These are phyloP conservation scores for Bathelium albidoporum DNA, from an alignment of 495 filamentous ascomycete genomes.

Conservation along the genomic window DNA sequence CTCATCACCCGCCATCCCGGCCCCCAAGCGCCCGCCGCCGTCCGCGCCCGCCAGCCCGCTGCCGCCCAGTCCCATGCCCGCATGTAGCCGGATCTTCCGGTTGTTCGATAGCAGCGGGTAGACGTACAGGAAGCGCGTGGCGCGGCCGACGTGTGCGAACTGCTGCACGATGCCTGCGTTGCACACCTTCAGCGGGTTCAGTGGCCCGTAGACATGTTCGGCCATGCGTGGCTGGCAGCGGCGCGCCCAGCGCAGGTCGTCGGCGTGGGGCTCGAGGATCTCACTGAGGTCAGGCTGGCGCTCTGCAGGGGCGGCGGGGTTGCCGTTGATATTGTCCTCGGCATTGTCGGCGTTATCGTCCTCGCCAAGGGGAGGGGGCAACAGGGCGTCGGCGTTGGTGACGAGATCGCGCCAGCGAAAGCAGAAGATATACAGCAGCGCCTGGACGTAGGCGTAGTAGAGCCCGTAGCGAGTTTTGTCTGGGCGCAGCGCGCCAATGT, in stretches of 20 bases:
- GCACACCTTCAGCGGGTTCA: slow-evolving; percentile 95
- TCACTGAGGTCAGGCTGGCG: slow-evolving; percentile 36
- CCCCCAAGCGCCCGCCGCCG: slow-evolving; percentile 33
- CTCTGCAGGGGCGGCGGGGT: no score
- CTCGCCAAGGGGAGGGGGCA: slow-evolving; percentile 17
- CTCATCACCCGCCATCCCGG: slow-evolving; percentile 50
- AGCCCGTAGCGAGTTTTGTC: slow-evolving; percentile 71
- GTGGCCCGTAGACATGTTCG: slow-evolving; percentile 65
- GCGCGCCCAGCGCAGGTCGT: slow-evolving; percentile 62
- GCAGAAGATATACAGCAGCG: slow-evolving; percentile 90
- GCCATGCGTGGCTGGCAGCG: slow-evolving; percentile 61
- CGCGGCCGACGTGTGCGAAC: slow-evolving; percentile 76
- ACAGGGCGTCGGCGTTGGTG: slow-evolving; percentile 26
- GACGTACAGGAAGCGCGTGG: slow-evolving; percentile 78
- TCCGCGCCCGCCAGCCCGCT: slow-evolving; percentile 13
- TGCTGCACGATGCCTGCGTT: slow-evolving; percentile 82
- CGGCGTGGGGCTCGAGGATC: slow-evolving; percentile 43
- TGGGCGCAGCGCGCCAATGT: slow-evolving; percentile 36
- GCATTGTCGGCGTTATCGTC: slow-evolving; percentile 37
- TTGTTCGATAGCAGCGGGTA: slow-evolving; percentile 83
- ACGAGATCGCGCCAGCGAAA: slow-evolving; percentile 93
- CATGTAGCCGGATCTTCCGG: slow-evolving; percentile 65
- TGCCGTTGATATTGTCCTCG: slow-evolving; percentile 37
- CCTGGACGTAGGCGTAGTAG: slow-evolving; percentile 85
- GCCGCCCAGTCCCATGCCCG: slow-evolving; percentile 14